Evolutionary conservation across 2,329 filamentous ascomycete genomes (phyloP).

Genomic region (Sclerotinia trifoliorum): DNA sequence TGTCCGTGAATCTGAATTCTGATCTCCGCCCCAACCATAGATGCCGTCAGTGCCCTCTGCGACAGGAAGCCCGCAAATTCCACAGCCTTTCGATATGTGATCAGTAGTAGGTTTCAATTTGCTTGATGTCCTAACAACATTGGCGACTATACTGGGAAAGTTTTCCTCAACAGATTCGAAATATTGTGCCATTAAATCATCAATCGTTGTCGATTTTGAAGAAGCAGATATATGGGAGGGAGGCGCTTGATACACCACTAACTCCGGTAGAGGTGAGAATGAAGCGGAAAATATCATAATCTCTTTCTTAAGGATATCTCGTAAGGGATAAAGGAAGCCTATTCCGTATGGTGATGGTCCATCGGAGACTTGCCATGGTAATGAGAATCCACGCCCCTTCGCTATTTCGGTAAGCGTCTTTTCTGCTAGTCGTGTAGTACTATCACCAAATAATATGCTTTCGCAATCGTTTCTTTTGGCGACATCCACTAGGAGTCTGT

Average conservation of each 20-base stretch:
- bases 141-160: conserved; percentile 89
- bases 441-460: conserved; percentile 78
- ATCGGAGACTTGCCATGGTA: conserved; percentile 81
- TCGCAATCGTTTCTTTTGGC: conserved; percentile 62
- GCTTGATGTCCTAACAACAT: conserved; percentile 88
- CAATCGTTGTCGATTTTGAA: conserved; percentile 76
- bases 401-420: conserved; percentile 83
- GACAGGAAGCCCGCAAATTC: conserved; percentile 68
- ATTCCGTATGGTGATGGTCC: conserved; percentile 46
- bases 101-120: conserved; percentile 61
- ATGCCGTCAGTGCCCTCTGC: conserved; percentile 61
- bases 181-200: conserved; percentile 85
- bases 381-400: conserved; percentile 80
- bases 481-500: conserved; percentile 66
- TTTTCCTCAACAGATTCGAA: conserved; percentile 81
- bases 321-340: conserved; percentile 70
- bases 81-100: conserved; percentile 49
- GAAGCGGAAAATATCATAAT: conserved; percentile 64
- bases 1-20: conserved; percentile 42
- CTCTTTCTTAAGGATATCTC: conserved; percentile 83
- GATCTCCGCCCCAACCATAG: conserved; percentile 58
- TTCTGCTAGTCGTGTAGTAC: conserved; percentile 83
- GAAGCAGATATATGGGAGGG: conserved; percentile 37
- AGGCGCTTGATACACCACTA: conserved; percentile 47
- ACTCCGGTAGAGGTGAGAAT: conserved; percentile 49